A percentile compares a stretch with the other conserved stretches of the same genome.
Conservation (phyloP, 225 moss, liverwort and hornwort species). For the Anthoceros angustus region DNA sequence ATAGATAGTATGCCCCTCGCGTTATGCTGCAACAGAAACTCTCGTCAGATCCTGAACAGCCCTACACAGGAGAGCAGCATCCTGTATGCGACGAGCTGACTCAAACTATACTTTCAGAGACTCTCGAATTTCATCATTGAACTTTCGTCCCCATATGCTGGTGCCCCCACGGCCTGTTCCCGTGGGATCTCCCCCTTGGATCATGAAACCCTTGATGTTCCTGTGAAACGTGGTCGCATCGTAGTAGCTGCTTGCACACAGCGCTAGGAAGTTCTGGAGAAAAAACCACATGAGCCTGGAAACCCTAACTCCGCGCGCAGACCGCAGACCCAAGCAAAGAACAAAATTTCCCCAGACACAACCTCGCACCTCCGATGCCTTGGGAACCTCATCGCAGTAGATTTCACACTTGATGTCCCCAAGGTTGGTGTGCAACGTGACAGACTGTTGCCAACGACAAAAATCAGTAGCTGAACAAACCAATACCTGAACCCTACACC, state of each 20-base stretch:
- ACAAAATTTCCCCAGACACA: constrained; percentile 1
- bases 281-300: background rate
- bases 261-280: constrained; percentile 81
- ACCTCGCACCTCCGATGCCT: constrained; percentile 62
- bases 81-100: background rate
- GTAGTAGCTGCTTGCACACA: constrained; percentile 68
- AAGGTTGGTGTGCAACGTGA: constrained; percentile 88
- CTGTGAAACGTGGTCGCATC: constrained; percentile 89
- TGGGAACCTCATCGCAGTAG: constrained; percentile 91
- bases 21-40: constrained; percentile 60
- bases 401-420: constrained; percentile 97
- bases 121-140: constrained; percentile 92
- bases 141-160: constrained; percentile 95
- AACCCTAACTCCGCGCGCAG: background rate
- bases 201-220: constrained; percentile 96
- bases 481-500: background rate
- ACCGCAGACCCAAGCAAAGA: background rate
- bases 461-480: background rate
- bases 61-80: background rate
- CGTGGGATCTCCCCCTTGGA: constrained; percentile 97
- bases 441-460: constrained; percentile 41
- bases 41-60: background rate
- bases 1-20: constrained; percentile 84
- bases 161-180: constrained; percentile 87
- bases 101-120: constrained; percentile 54